Percentiles rank a stretch among this genome's conserved stretches.
These are phyloP conservation scores for Thielaviopsis euricoi DNA, from an alignment of 2,329 filamentous ascomycete species.

Conservation along the genomic window DNA sequence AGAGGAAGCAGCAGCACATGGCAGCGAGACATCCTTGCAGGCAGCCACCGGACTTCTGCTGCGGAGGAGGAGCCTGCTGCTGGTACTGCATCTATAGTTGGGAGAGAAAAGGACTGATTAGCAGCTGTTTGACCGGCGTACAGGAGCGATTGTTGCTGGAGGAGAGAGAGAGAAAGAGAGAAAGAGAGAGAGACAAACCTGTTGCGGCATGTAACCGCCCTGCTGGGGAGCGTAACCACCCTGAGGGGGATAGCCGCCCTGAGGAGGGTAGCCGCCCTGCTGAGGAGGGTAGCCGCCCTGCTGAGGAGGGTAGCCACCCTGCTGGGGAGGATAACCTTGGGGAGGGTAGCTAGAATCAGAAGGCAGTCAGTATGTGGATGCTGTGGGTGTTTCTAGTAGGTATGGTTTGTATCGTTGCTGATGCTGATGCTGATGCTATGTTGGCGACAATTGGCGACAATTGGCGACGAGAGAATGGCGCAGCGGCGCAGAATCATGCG, in stretches of 20 bases:
- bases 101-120: background rate
- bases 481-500: too few species aligned
- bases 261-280: conserved; percentile 14
- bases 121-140: too few species aligned
- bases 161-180: background rate
- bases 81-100: conserved; percentile 21
- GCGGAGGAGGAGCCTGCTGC: conserved; percentile 18
- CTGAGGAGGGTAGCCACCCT: conserved; percentile 15
- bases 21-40: conserved; percentile 26
- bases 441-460: background rate
- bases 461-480: too few species aligned
- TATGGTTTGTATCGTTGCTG: background rate
- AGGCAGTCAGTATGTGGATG: conserved; percentile 5
- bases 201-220: conserved; percentile 17
- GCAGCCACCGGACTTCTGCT: conserved; percentile 26
- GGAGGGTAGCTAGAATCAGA: conserved; percentile 12
- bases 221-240: conserved; percentile 14
- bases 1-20: conserved; percentile 28
- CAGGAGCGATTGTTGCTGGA: too few species aligned
- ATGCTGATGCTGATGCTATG: too few species aligned
- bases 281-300: conserved; percentile 15
- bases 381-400: background rate
- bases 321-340: conserved; percentile 11
- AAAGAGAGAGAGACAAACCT: conserved; percentile 8
- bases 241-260: conserved; percentile 15